A percentile compares a stretch with the other conserved stretches of the same genome.
Conservation (phyloP, 768 basidiomycete genomes). For the Neoboletus magnificus region DNA sequence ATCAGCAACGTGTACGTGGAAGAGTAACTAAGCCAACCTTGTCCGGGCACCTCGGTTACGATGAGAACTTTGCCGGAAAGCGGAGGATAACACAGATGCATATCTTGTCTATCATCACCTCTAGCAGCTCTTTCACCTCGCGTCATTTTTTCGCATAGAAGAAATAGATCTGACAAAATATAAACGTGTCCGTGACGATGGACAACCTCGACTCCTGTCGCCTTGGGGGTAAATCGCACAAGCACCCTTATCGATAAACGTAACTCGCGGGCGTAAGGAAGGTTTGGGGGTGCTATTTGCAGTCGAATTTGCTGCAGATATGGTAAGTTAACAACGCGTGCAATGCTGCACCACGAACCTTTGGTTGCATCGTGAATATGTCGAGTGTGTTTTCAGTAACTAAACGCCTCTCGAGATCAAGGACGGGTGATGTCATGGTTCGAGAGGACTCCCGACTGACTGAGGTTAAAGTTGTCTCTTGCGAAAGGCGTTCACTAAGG, state of each 20-base stretch:
- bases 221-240: slow-evolving; percentile 73
- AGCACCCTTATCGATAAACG: slow-evolving; percentile 68
- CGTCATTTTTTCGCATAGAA: slow-evolving; percentile 84
- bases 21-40: slow-evolving; percentile 43
- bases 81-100: slow-evolving; percentile 94
- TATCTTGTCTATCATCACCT: slow-evolving; percentile 64
- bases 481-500: slow-evolving; percentile 55
- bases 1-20: slow-evolving; percentile 11
- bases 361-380: slow-evolving; percentile 92
- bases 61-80: slow-evolving; percentile 90
- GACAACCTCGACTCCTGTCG: slow-evolving; percentile 71
- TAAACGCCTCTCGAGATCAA: slow-evolving; percentile 79
- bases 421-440: slow-evolving; percentile 54
- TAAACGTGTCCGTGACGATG: slow-evolving; percentile 80
- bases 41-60: slow-evolving; percentile 57
- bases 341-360: slow-evolving; percentile 45
- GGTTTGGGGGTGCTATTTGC: slow-evolving; percentile 79
- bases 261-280: slow-evolving; percentile 76
- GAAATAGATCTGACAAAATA: slow-evolving; percentile 88
- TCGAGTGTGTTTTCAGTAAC: slow-evolving; percentile 79
- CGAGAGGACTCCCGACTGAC: slow-evolving; percentile 50
- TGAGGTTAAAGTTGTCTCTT: slow-evolving; percentile 56
- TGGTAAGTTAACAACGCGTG: slow-evolving; percentile 1
- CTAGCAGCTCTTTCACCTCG: slow-evolving; percentile 54
- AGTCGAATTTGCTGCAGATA: slow-evolving; percentile 72